Percentiles rank a stretch among this genome's conserved stretches.
phyloP scores from a whole-genome alignment of 352 stramenopile genomes.

The Globisporangium takayamanum region DNA sequence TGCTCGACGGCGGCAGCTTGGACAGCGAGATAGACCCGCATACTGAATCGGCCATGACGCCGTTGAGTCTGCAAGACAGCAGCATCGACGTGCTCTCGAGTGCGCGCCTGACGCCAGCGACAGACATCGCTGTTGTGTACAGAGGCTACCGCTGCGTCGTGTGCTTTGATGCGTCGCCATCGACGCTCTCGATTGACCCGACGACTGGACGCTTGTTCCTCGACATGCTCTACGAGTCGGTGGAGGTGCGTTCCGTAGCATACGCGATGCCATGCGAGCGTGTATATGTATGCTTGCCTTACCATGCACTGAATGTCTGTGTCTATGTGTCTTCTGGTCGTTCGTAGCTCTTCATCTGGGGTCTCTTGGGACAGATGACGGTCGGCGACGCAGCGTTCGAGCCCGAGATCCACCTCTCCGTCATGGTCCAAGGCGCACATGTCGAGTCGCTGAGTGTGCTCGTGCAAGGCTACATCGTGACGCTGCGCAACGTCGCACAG shows the following conservation, averaged over 20 bases:
- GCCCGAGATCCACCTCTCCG: constrained; percentile 72
- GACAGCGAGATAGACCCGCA: not conserved
- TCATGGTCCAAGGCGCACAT: constrained; percentile 72
- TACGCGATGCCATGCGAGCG: too few relatives aligned
- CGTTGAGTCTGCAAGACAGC: too few relatives aligned
- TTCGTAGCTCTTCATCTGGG: constrained; percentile 66
- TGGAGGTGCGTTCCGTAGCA: constrained; percentile 28
- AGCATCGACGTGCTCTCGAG: constrained; percentile 6
- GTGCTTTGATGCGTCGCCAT: constrained; percentile 81
- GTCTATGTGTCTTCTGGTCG: not conserved
- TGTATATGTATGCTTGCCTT: not conserved
- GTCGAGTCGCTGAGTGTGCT: constrained; percentile 80
- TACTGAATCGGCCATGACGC: too few relatives aligned
- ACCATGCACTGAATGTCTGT: not conserved
- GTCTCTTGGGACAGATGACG: constrained; percentile 49
- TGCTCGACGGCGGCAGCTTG: not conserved
- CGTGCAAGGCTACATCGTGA: constrained; percentile 76
- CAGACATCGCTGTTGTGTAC: constrained; percentile 55
- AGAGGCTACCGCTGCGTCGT: constrained; percentile 75
- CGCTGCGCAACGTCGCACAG: constrained; percentile 35
- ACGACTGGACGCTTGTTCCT: constrained; percentile 66
- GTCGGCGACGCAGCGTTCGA: constrained; percentile 39
- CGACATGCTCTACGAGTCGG: constrained; percentile 73
- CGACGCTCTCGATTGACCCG: constrained; percentile 76
- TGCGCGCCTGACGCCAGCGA: constrained; percentile 38